Percentiles rank a stretch among this genome's conserved stretches.
These are phyloP conservation scores for Tolypocladium paradoxum DNA, from an alignment of 2,329 filamentous ascomycete species.

Conservation along the genomic window DNA sequence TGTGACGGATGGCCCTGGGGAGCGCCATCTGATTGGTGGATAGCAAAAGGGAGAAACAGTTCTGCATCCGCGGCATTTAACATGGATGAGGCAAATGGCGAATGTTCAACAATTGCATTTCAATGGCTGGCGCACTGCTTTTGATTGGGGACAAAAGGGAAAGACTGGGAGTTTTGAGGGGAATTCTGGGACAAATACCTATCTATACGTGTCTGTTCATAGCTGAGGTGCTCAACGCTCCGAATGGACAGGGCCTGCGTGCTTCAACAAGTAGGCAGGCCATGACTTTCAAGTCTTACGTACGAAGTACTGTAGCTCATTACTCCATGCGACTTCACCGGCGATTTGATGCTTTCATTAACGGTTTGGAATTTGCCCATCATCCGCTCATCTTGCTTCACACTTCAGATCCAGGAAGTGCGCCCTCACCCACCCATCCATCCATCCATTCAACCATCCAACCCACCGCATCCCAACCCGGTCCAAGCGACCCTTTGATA, in stretches of 20 bases:
- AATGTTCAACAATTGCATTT: conserved; percentile 17
- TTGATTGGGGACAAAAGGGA: neutral
- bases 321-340: neutral
- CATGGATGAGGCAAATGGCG: conserved; percentile 10
- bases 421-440: neutral
- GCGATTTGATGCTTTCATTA: neutral
- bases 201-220: neutral
- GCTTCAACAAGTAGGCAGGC: conserved; percentile 8
- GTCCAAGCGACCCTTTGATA: neutral
- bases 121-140: conserved; percentile 10
- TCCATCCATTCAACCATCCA: neutral
- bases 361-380: neutral
- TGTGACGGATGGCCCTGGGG: neutral
- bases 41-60: conserved; percentile 3
- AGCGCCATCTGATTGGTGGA: neutral
- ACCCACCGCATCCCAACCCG: neutral
- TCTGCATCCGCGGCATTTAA: conserved; percentile 10
- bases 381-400: neutral
- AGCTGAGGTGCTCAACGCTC: conserved; percentile 9
- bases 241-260: conserved; percentile 1
- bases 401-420: neutral
- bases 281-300: neutral
- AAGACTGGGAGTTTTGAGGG: conserved; percentile 7
- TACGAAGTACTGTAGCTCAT: neutral
- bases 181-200: conserved; percentile 3